These are phyloP conservation scores for Bjerkandera adusta DNA, from an alignment of 1,284 basidiomycete species.

Conservation along the genomic window DNA sequence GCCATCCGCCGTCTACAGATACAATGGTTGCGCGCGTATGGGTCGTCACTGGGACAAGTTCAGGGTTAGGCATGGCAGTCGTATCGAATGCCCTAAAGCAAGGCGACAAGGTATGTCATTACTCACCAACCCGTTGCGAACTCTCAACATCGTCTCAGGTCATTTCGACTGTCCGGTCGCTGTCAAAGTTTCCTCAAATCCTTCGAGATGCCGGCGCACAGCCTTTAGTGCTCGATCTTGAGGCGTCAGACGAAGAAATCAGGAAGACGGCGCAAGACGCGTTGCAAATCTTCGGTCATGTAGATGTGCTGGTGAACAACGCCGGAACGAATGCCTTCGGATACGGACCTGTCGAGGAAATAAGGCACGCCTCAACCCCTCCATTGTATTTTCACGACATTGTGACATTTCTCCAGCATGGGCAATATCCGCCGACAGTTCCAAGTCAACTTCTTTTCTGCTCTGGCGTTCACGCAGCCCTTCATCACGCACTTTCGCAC, in stretches of 20 bases:
- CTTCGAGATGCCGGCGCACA: conserved; percentile 20
- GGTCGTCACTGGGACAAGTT: conserved; percentile 31
- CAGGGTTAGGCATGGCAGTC: conserved; percentile 27
- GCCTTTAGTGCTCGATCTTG: conserved; percentile 25
- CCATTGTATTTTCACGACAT: not conserved
- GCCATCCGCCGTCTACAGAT: too few relatives aligned
- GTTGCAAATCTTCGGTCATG: conserved; percentile 18
- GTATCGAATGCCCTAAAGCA: conserved; percentile 23
- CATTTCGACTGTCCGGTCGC: conserved; percentile 25
- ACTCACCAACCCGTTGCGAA: not conserved
- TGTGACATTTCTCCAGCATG: conserved; percentile 3
- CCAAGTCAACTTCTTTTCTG: conserved; percentile 14
- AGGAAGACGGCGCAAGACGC: conserved; percentile 20
- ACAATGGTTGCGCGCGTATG: conserved; percentile 16
- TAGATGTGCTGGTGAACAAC: conserved; percentile 26
- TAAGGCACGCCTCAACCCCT: not conserved
- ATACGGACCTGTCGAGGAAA: conserved; percentile 14
- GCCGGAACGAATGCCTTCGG: conserved; percentile 21
- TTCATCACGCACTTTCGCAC: conserved; percentile 16
- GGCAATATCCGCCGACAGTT: conserved; percentile 13
- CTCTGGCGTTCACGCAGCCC: conserved; percentile 14
- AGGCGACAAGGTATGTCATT: conserved; percentile 23
- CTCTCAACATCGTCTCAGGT: conserved; percentile 22
- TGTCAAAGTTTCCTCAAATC: conserved; percentile 20
- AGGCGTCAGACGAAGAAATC: conserved; percentile 23